A percentile compares a stretch with the other conserved stretches of the same genome.
Evolutionary conservation across 2,329 filamentous ascomycete species (phyloP).

Genomic region (Teratosphaeriaceae sp.): DNA sequence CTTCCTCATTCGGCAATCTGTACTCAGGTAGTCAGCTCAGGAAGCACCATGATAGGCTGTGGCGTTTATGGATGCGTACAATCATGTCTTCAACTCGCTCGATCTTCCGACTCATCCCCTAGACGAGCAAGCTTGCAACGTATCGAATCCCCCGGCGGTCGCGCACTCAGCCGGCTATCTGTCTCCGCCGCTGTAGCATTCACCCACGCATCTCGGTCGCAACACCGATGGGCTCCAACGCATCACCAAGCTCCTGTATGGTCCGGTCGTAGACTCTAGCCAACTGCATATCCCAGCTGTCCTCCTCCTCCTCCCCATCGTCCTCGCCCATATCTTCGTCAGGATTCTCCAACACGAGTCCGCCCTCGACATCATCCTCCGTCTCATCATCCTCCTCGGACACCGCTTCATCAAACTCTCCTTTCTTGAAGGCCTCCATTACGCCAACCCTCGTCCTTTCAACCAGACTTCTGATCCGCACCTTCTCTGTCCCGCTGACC

Average conservation of each 20-base stretch:
- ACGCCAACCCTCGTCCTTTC: constrained; percentile 67
- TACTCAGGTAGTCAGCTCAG: neutral
- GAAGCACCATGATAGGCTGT: too few species aligned
- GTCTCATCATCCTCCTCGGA: constrained; percentile 30
- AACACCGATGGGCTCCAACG: constrained; percentile 50
- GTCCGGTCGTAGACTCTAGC: constrained; percentile 75
- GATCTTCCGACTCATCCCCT: too few species aligned
- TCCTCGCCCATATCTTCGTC: constrained; percentile 18
- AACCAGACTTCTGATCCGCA: constrained; percentile 74
- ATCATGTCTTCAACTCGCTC: too few species aligned
- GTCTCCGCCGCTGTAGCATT: neutral
- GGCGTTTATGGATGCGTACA: too few species aligned
- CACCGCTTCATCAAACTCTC: constrained; percentile 37
- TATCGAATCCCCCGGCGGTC: neutral
- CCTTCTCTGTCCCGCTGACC: constrained; percentile 80
- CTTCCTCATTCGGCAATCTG: neutral
- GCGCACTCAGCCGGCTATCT: neutral
- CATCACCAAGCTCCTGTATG: constrained; percentile 65
- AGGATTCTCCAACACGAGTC: constrained; percentile 25
- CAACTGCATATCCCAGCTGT: constrained; percentile 58
- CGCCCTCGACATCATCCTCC: constrained; percentile 32
- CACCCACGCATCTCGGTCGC: constrained; percentile 32
- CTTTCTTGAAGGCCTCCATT: constrained; percentile 59
- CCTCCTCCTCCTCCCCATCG: constrained; percentile 27
- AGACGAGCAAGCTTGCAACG: neutral